These are phyloP conservation scores for Aspergillus amoenus DNA, from an alignment of 2,329 filamentous ascomycete genomes.

Conservation along the genomic window DNA sequence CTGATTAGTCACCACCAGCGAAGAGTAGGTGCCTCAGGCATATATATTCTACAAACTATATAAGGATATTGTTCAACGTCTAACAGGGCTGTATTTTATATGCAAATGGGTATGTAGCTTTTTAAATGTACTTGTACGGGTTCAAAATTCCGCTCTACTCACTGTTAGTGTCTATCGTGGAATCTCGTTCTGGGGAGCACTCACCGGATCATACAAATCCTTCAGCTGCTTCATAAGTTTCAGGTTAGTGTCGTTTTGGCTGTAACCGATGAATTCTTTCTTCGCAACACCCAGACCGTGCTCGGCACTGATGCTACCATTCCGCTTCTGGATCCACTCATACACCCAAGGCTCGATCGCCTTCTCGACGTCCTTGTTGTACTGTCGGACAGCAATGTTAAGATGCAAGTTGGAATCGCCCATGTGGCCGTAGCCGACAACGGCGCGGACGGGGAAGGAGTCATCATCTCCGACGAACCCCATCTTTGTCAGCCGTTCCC, in stretches of 20 bases:
- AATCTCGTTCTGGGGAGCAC: conserved; percentile 31
- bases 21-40: neutral
- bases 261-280: conserved; percentile 94
- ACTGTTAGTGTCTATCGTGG: conserved; percentile 17
- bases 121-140: conserved; percentile 87
- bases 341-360: conserved; percentile 92
- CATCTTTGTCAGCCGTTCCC: conserved; percentile 67
- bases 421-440: conserved; percentile 98
- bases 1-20: neutral
- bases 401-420: conserved; percentile 94
- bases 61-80: too few relatives aligned
- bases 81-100: neutral
- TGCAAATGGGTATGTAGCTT: conserved; percentile 6
- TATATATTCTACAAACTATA: neutral
- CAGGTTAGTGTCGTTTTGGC: conserved; percentile 82
- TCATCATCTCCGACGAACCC: conserved; percentile 76
- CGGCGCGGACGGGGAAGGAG: conserved; percentile 75
- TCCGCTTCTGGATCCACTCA: conserved; percentile 87
- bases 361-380: conserved; percentile 84
- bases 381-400: conserved; percentile 79
- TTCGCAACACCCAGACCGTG: conserved; percentile 93
- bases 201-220: conserved; percentile 87
- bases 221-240: conserved; percentile 94
- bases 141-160: conserved; percentile 94
- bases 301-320: conserved; percentile 94